Evolutionary conservation across 192 early-diverging fungal species (phyloP).

Genomic region (Thoreauomyces humboldtii): DNA sequence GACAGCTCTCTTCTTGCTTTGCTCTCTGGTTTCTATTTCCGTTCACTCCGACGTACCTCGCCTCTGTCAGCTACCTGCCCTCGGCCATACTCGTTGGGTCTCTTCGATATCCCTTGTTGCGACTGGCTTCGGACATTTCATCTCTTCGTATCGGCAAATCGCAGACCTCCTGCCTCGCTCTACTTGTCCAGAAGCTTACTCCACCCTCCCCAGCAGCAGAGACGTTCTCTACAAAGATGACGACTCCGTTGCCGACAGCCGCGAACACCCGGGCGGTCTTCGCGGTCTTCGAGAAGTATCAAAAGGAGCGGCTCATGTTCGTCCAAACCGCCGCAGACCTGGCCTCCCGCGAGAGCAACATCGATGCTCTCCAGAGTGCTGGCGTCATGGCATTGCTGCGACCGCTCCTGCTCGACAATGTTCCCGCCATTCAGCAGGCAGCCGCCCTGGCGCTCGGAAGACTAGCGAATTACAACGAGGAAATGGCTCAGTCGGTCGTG

Average conservation of each 20-base stretch:
- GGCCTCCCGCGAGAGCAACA: slow-evolving; percentile 55
- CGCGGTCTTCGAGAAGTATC: slow-evolving; percentile 57
- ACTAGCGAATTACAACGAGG: slow-evolving; percentile 56
- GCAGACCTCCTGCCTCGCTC: no score
- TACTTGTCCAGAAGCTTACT: no score
- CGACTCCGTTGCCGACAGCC: slow-evolving; percentile 16
- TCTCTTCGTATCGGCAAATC: no score
- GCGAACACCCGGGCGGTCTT: slow-evolving; percentile 30
- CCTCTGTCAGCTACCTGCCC: no score
- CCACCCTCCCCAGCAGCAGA: no score
- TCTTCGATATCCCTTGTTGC: no score
- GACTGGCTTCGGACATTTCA: no score
- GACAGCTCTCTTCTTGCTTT: no score
- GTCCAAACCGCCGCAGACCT: slow-evolving; percentile 59
- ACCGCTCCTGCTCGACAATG: slow-evolving; percentile 51
- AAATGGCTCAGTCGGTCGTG: slow-evolving; percentile 55
- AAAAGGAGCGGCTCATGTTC: slow-evolving; percentile 55
- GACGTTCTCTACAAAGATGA: not conserved
- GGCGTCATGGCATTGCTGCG: slow-evolving; percentile 53
- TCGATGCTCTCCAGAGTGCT: slow-evolving; percentile 50
- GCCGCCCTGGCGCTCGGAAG: slow-evolving; percentile 56
- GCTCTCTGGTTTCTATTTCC: no score
- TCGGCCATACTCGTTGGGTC: no score
- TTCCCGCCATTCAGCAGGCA: slow-evolving; percentile 62
- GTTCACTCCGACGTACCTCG: no score